Percentiles rank a stretch among this genome's conserved stretches.
These are phyloP conservation scores for Bipolaris gigantea DNA, from an alignment of 2,329 filamentous ascomycete genomes.

Conservation along the genomic window DNA sequence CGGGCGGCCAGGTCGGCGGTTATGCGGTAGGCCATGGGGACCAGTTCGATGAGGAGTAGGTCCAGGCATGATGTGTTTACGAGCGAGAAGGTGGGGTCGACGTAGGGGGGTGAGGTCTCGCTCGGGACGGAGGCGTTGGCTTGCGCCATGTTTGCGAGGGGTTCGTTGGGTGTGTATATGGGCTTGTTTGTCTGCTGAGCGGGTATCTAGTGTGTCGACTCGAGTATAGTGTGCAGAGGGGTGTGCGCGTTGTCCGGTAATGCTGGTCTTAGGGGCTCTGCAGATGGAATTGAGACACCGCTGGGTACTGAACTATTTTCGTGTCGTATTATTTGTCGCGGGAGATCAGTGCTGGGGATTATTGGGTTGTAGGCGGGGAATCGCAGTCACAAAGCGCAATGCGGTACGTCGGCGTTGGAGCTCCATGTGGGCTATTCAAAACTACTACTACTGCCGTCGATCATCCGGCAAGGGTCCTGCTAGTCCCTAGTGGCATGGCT, in stretches of 20 bases:
- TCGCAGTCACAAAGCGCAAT: background rate
- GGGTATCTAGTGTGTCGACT: background rate
- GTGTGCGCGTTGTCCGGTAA: background rate
- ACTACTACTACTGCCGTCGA: slow-evolving; percentile 11
- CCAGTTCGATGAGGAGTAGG: slow-evolving; percentile 93
- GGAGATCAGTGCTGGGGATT: background rate
- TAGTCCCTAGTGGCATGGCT: slow-evolving; percentile 11
- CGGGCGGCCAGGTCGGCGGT: slow-evolving; percentile 68
- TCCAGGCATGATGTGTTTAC: slow-evolving; percentile 86
- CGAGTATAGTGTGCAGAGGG: background rate
- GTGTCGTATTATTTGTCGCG: background rate
- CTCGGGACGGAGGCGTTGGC: slow-evolving; percentile 14
- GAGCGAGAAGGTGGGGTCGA: slow-evolving; percentile 74
- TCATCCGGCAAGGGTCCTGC: slow-evolving; percentile 13
- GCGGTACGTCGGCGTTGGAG: slow-evolving; percentile 5
- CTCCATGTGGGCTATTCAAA: slow-evolving; percentile 5
- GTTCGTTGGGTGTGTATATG: background rate
- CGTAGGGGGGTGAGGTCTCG: slow-evolving; percentile 45
- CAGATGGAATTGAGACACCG: background rate
- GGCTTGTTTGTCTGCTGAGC: background rate
- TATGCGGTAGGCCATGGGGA: slow-evolving; percentile 88
- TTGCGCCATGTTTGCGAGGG: slow-evolving; percentile 16
- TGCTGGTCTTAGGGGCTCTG: too few species aligned
- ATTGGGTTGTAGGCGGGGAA: background rate
- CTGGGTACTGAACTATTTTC: background rate